Conservation (phyloP, 345 rosid species). For the Salix dunnii region DNA sequence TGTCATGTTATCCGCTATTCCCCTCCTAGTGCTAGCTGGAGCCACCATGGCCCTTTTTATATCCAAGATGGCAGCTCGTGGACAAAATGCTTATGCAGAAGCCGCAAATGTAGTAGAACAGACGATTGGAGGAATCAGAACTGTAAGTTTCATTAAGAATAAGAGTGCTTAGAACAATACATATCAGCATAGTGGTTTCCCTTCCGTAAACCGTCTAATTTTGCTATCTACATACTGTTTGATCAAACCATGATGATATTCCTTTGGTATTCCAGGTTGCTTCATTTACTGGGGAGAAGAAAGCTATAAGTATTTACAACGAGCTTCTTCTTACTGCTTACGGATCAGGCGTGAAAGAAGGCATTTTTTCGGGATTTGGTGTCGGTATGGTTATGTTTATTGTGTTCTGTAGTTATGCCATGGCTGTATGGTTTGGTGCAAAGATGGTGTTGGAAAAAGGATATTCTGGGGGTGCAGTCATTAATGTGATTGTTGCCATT, state of each 20-base stretch:
- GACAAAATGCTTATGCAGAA: constrained; percentile 28
- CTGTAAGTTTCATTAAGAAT: constrained; percentile 10
- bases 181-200: background rate
- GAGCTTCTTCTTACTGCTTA: constrained; percentile 51
- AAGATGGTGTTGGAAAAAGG: constrained; percentile 58
- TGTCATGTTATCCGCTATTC: constrained; percentile 29
- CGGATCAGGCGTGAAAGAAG: constrained; percentile 51
- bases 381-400: constrained; percentile 40
- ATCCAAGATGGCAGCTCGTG: constrained; percentile 23
- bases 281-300: constrained; percentile 66
- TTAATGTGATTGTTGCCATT: constrained; percentile 53
- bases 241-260: background rate
- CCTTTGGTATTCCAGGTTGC: constrained; percentile 47
- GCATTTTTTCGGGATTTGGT: constrained; percentile 56
- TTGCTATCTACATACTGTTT: background rate
- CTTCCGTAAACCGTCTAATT: background rate
- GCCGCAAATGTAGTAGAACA: constrained; percentile 28
- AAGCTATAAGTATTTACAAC: constrained; percentile 47
- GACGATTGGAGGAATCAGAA: constrained; percentile 29
- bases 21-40: constrained; percentile 24
- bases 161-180: background rate
- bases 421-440: constrained; percentile 66
- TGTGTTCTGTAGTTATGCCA: constrained; percentile 46
- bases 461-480: constrained; percentile 57
- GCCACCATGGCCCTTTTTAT: constrained; percentile 21